Evolutionary conservation across 2,329 filamentous ascomycete species (phyloP).

Genomic region (Fusarium concolor): DNA sequence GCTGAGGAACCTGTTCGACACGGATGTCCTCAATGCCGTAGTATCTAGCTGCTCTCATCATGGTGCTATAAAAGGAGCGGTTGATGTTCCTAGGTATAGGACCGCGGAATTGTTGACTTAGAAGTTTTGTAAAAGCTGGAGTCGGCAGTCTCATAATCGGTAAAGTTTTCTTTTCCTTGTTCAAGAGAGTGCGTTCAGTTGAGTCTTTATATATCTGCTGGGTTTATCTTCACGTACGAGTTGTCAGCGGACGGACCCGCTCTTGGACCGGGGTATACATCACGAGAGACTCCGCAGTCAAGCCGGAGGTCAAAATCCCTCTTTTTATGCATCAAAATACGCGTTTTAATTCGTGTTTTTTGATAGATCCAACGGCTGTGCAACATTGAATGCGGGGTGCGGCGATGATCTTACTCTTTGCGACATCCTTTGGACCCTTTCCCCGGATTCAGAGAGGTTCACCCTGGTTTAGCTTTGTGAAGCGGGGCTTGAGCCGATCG

Average conservation of each 20-base stretch:
- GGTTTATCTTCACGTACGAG: slow-evolving; percentile 17
- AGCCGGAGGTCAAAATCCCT: neutral
- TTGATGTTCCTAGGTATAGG: neutral
- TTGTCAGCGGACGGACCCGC: slow-evolving; percentile 37
- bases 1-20: slow-evolving; percentile 62
- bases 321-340: neutral
- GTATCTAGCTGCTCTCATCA: slow-evolving; percentile 68
- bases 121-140: neutral
- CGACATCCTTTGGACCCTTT: slow-evolving; percentile 14
- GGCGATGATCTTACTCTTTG: slow-evolving; percentile 15
- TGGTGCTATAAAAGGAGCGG: slow-evolving; percentile 45
- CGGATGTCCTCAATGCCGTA: slow-evolving; percentile 67
- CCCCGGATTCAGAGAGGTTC: neutral
- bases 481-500: slow-evolving; percentile 21
- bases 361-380: neutral
- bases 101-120: neutral
- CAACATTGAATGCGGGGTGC: slow-evolving; percentile 26
- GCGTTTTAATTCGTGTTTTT: neutral
- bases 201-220: slow-evolving; percentile 28
- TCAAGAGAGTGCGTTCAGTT: neutral
- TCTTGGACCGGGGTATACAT: neutral
- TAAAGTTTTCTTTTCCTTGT: neutral
- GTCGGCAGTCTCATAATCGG: slow-evolving; percentile 8
- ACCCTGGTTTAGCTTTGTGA: slow-evolving; percentile 10
- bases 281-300: slow-evolving; percentile 17